Conservation (phyloP, 108 stramenopile species). For the Nitzschia palea region DNA sequence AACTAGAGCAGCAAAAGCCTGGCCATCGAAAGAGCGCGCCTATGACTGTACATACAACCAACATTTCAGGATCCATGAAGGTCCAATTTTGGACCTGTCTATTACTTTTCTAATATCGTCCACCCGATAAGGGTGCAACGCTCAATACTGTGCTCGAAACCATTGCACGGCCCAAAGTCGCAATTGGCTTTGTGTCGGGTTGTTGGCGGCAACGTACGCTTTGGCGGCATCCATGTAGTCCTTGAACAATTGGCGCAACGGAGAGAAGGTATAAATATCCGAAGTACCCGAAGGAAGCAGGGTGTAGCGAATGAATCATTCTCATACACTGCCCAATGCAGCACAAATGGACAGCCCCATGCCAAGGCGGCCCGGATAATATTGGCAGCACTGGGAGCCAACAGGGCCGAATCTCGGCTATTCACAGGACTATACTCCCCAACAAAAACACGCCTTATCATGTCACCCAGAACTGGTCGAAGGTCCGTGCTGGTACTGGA, state of each 20-base stretch:
- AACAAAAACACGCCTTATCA: background rate
- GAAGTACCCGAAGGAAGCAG: background rate
- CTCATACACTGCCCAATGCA: slow-evolving; percentile 8
- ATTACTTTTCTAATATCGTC: too few species aligned
- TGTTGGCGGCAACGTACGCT: background rate
- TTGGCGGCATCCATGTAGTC: background rate
- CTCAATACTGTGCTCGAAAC: background rate
- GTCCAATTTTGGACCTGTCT: too few species aligned
- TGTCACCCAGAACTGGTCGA: background rate
- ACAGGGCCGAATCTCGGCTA: background rate
- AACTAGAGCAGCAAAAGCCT: background rate
- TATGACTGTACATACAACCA: too few species aligned
- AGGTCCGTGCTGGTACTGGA: background rate
- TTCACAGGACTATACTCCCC: background rate
- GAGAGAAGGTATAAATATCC: background rate
- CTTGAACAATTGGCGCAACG: slow-evolving; percentile 3
- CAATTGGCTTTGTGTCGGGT: background rate
- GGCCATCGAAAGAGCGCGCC: too few species aligned
- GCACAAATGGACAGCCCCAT: slow-evolving; percentile 11
- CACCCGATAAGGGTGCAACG: too few species aligned
- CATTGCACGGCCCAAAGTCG: slow-evolving; percentile 7
- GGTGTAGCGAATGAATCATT: background rate
- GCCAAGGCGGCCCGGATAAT: background rate
- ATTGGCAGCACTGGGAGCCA: background rate
- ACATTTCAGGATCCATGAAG: too few species aligned